phyloP scores from a whole-genome alignment of 768 basidiomycete species.

The Hysterangium stoloniferum region DNA sequence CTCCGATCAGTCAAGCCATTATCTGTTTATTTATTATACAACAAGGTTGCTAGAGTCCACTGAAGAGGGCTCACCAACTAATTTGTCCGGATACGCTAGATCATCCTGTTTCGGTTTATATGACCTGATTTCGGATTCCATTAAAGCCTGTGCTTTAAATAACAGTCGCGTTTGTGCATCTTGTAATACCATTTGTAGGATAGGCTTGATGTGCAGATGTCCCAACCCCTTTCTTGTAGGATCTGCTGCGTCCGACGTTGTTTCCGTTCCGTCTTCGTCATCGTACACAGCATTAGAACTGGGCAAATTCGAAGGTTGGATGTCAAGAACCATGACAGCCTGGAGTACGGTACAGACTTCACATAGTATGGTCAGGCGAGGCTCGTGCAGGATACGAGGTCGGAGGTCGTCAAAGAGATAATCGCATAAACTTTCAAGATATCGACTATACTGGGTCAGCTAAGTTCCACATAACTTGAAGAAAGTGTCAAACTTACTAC shows the following conservation, averaged over 20 bases:
- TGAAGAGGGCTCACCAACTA: conserved; percentile 55
- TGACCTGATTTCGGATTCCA: conserved; percentile 82
- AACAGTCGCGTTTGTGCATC: conserved; percentile 94
- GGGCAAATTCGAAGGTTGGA: conserved; percentile 26
- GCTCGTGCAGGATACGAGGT: conserved; percentile 91
- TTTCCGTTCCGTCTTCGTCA: conserved; percentile 16
- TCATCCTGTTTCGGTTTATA: conserved; percentile 74
- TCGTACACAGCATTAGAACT: conserved; percentile 26
- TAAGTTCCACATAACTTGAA: background rate
- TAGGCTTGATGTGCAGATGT: conserved; percentile 67
- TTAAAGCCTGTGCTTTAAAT: conserved; percentile 90
- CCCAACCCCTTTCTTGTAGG: conserved; percentile 36
- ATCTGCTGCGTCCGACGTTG: conserved; percentile 24
- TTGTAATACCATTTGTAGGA: conserved; percentile 86
- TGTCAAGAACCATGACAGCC: conserved; percentile 91
- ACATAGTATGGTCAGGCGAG: conserved; percentile 77
- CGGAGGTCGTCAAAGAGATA: conserved; percentile 93
- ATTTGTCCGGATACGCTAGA: conserved; percentile 78
- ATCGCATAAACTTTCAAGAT: conserved; percentile 88
- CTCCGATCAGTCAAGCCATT: background rate
- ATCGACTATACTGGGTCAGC: conserved; percentile 46
- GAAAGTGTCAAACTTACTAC: conserved; percentile 41
- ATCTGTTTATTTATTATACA: conserved; percentile 1
- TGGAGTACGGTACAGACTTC: conserved; percentile 95
- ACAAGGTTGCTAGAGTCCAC: background rate